Conservation (phyloP, 805 yeast species). For the Myxozyma lipomycoides region DNA sequence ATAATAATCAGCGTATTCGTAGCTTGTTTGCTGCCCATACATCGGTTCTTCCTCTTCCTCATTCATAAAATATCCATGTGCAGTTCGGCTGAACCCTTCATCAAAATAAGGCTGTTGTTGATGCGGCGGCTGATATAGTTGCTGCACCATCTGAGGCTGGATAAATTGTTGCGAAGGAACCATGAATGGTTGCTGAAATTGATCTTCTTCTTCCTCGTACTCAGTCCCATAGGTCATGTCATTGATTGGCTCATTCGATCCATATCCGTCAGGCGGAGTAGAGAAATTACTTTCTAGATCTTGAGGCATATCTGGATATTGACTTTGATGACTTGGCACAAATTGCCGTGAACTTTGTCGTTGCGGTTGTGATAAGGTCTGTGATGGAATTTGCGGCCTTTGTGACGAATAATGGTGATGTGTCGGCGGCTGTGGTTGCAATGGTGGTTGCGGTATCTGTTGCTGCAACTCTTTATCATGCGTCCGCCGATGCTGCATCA, state of each 20-base stretch:
- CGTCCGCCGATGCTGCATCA: slow-evolving; percentile 27
- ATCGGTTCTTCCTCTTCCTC: not conserved
- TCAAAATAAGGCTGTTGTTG: not conserved
- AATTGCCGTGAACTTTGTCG: not conserved
- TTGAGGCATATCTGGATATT: no score
- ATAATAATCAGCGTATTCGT: not conserved
- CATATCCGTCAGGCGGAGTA: no score
- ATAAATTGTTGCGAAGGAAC: slow-evolving; percentile 7
- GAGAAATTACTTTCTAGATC: no score
- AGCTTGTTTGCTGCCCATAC: not conserved
- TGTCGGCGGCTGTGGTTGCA: slow-evolving; percentile 24
- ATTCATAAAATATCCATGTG: not conserved
- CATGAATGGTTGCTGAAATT: slow-evolving; percentile 10
- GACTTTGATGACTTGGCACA: no score
- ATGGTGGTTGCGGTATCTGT: slow-evolving; percentile 12
- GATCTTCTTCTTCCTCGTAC: slow-evolving; percentile 19
- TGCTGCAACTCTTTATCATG: slow-evolving; percentile 22
- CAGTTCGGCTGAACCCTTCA: not conserved
- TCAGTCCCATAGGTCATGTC: not conserved
- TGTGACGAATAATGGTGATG: slow-evolving; percentile 26
- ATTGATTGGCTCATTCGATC: slow-evolving; percentile 3
- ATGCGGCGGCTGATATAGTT: slow-evolving; percentile 21
- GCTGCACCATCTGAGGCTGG: slow-evolving; percentile 24
- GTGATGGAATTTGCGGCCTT: slow-evolving; percentile 13
- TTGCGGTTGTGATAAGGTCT: slow-evolving; percentile 7